These are phyloP conservation scores for Metschnikowia proteae DNA, from an alignment of 805 yeast genomes.

Conservation along the genomic window DNA sequence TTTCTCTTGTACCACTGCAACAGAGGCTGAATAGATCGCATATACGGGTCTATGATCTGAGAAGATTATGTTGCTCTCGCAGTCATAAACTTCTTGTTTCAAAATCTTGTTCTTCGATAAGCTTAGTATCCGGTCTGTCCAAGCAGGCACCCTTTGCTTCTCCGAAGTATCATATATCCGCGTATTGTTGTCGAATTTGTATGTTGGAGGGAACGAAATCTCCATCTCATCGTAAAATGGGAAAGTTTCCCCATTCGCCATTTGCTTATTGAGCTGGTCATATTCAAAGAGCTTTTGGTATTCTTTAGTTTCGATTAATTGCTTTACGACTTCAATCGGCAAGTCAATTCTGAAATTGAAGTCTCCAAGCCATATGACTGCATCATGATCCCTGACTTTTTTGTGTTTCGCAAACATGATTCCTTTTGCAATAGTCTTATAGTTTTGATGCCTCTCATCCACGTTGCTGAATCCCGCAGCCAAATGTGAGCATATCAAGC, in stretches of 20 bases:
- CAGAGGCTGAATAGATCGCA: conserved; percentile 61
- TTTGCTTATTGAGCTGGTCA: conserved; percentile 79
- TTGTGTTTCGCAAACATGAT: conserved; percentile 55
- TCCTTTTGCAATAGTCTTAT: conserved; percentile 70
- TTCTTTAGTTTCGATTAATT: conserved; percentile 43
- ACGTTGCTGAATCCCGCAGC: conserved; percentile 88
- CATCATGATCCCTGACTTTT: conserved; percentile 71
- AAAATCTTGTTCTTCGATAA: conserved; percentile 53
- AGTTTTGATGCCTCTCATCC: conserved; percentile 83
- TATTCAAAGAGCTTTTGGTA: conserved; percentile 52
- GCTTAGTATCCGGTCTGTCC: conserved; percentile 90
- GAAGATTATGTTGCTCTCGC: conserved; percentile 53
- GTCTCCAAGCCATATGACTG: conserved; percentile 89
- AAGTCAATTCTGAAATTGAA: conserved; percentile 80
- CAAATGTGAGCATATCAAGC: conserved; percentile 81
- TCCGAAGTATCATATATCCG: conserved; percentile 82
- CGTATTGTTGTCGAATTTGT: conserved; percentile 88
- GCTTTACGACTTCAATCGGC: conserved; percentile 66
- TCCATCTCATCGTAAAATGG: conserved; percentile 80
- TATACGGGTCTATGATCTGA: conserved; percentile 92
- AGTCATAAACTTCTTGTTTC: conserved; percentile 56
- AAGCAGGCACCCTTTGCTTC: conserved; percentile 90
- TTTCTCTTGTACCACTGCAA: conserved; percentile 62
- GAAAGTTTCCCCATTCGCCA: conserved; percentile 68
- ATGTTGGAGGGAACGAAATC: conserved; percentile 84